These are phyloP conservation scores for Ophiocordyceps sinensis DNA, from an alignment of 2,329 filamentous ascomycete genomes.

Conservation along the genomic window DNA sequence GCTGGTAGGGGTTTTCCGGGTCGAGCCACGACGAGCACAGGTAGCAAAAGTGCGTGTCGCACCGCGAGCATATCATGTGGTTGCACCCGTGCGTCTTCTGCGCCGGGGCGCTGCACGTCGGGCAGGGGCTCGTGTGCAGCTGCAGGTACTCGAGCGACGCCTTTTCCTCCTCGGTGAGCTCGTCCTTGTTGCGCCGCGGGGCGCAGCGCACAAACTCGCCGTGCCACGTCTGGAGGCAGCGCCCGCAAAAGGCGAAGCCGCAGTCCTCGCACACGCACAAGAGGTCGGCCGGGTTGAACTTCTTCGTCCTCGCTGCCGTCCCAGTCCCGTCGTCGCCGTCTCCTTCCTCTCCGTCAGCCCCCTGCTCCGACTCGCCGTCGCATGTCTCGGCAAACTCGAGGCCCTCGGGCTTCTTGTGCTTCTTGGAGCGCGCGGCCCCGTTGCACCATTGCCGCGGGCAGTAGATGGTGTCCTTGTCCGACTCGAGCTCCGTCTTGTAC, in stretches of 20 bases:
- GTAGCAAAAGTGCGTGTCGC: slow-evolving; percentile 89
- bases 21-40: slow-evolving; percentile 80
- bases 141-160: slow-evolving; percentile 75
- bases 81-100: slow-evolving; percentile 94
- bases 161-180: slow-evolving; percentile 72
- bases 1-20: slow-evolving; percentile 67
- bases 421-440: slow-evolving; percentile 66
- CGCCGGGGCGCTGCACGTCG: slow-evolving; percentile 69
- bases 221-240: slow-evolving; percentile 70
- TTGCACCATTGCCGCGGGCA: slow-evolving; percentile 90
- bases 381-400: slow-evolving; percentile 44
- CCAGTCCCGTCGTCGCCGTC: too few relatives aligned
- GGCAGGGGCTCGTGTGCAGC: slow-evolving; percentile 72
- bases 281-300: slow-evolving; percentile 41
- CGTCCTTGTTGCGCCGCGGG: slow-evolving; percentile 48
- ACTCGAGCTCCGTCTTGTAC: slow-evolving; percentile 83
- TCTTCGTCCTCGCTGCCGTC: too few relatives aligned
- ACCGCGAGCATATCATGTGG: slow-evolving; percentile 89
- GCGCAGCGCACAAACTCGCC: slow-evolving; percentile 64
- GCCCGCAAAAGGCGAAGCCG: slow-evolving; percentile 70
- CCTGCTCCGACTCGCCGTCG: slow-evolving; percentile 35
- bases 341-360: slow-evolving; percentile 26
- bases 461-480: slow-evolving; percentile 82
- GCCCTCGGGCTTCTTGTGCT: slow-evolving; percentile 56
- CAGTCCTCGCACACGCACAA: slow-evolving; percentile 83